Evolutionary conservation across 129 eudicot species (phyloP).

Genomic region (Smallanthus sonchifolius): DNA sequence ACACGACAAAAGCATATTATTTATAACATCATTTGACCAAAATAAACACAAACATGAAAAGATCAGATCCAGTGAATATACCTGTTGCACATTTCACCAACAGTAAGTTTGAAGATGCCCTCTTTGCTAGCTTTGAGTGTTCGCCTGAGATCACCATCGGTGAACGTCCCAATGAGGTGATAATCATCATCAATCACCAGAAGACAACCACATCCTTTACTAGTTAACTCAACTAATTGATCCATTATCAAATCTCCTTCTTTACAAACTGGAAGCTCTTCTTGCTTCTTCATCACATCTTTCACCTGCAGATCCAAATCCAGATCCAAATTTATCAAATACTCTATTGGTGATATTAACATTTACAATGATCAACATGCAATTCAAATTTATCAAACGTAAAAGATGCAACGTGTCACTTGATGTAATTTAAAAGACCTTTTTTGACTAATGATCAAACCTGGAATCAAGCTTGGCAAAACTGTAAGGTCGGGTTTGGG

Average conservation of each 20-base stretch:
- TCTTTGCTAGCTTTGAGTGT: conserved; percentile 92
- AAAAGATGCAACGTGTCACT: too few relatives aligned
- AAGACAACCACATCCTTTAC: conserved; percentile 97
- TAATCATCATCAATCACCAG: conserved; percentile 68
- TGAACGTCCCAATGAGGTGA: conserved; percentile 84
- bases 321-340: background rate
- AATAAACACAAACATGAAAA: background rate
- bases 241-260: conserved; percentile 92
- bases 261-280: conserved; percentile 81
- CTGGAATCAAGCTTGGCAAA: too few relatives aligned
- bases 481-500: too few relatives aligned
- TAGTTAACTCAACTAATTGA: conserved; percentile 85
- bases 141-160: conserved; percentile 93
- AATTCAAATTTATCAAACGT: too few relatives aligned
- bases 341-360: too few relatives aligned
- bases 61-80: conserved; percentile 7
- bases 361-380: too few relatives aligned
- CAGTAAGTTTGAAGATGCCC: conserved; percentile 91
- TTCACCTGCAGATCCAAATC: conserved; percentile 52
- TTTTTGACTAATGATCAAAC: too few relatives aligned
- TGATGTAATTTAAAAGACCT: too few relatives aligned
- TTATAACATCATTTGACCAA: background rate
- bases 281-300: conserved; percentile 90
- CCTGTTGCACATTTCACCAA: conserved; percentile 99
- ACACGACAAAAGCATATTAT: background rate